Evolutionary conservation across 805 yeast species (phyloP).

Genomic region (Ascoidea tarda): DNA sequence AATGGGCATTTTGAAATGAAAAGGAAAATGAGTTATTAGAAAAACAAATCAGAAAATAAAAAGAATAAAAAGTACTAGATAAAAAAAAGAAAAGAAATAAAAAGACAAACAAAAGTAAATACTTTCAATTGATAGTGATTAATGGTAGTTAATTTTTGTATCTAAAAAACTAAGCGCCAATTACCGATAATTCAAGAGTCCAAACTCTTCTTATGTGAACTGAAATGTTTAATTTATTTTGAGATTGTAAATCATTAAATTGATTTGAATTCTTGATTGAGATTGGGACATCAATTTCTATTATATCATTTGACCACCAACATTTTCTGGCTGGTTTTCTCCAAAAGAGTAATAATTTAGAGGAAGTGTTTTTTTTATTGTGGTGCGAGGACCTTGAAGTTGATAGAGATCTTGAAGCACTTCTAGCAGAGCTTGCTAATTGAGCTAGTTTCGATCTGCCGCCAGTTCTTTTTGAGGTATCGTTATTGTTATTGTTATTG

Average conservation of each 20-base stretch:
- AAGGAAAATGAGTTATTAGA: no score
- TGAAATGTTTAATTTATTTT: conserved; percentile 27
- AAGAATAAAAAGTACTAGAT: no score
- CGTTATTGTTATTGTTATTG: conserved; percentile 7
- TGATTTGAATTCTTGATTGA: conserved; percentile 9
- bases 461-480: conserved; percentile 18
- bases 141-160: no score
- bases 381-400: conserved; percentile 25
- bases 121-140: no score
- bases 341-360: conserved; percentile 82
- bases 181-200: conserved; percentile 86
- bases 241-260: conserved; percentile 14
- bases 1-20: no score
- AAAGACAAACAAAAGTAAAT: no score
- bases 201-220: conserved; percentile 89
- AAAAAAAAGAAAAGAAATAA: no score
- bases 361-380: conserved; percentile 23
- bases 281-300: conserved; percentile 26
- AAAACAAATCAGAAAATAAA: no score
- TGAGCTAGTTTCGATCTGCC: conserved; percentile 40
- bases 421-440: conserved; percentile 44
- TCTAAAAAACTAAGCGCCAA: conserved; percentile 14
- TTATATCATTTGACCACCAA: conserved; percentile 79
- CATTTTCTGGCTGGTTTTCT: conserved; percentile 96
- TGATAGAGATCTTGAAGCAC: conserved; percentile 44